A percentile compares a stretch with the other conserved stretches of the same genome.
Conservation (phyloP, 345 rosid species). For the Aegle marmelos region DNA sequence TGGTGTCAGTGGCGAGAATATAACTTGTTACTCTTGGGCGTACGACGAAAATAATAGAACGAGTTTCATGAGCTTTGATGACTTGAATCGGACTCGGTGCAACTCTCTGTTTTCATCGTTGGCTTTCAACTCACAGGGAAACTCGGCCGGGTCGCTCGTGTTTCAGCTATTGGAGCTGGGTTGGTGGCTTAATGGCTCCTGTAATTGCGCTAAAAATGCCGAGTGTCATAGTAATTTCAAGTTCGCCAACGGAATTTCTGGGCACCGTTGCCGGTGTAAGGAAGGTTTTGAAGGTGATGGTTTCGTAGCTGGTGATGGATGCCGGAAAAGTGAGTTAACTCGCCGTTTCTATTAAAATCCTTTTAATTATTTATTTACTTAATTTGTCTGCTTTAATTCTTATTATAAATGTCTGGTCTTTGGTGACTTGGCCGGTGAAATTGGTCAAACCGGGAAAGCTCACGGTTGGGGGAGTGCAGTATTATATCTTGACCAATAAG, state of each 20-base stretch:
- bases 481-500: neutral
- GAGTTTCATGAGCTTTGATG: slow-evolving; percentile 22
- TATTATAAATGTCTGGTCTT: neutral
- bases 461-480: neutral
- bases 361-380: slow-evolving; percentile 4
- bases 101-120: slow-evolving; percentile 50
- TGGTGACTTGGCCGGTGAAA: neutral
- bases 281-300: slow-evolving; percentile 65
- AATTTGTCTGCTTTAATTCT: neutral
- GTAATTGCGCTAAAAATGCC: slow-evolving; percentile 39
- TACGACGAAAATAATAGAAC: neutral
- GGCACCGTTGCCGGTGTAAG: slow-evolving; percentile 53
- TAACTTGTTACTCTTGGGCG: slow-evolving; percentile 44
- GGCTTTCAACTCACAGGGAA: slow-evolving; percentile 27
- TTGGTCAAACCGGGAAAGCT: neutral
- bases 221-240: neutral
- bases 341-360: neutral
- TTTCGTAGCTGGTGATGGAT: slow-evolving; percentile 41
- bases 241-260: slow-evolving; percentile 17
- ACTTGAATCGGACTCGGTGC: slow-evolving; percentile 34
- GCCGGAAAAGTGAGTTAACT: slow-evolving; percentile 66
- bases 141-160: slow-evolving; percentile 35
- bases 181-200: slow-evolving; percentile 71
- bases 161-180: slow-evolving; percentile 46
- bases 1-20: slow-evolving; percentile 16